phyloP scores from a whole-genome alignment of 306 rosid species.

The Acacia acuminata region DNA sequence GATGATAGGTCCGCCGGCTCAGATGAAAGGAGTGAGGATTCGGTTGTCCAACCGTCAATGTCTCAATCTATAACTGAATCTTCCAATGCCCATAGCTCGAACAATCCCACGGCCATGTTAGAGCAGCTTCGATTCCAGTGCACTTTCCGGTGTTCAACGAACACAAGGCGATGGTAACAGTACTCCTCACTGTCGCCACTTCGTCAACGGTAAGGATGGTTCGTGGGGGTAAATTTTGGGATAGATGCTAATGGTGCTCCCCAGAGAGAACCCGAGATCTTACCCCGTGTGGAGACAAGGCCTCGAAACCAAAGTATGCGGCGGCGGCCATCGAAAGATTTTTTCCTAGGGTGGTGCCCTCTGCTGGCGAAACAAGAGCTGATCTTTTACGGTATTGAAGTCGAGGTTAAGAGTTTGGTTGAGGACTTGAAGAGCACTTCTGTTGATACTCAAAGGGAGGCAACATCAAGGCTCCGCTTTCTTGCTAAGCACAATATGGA shows the following conservation, averaged over 20 bases:
- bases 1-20: conserved; percentile 68
- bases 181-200: conserved; percentile 52
- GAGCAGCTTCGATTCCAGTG: conserved; percentile 69
- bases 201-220: conserved; percentile 69
- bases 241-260: conserved; percentile 41
- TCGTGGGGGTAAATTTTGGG: conserved; percentile 66
- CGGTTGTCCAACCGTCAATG: conserved; percentile 53
- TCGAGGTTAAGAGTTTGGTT: conserved; percentile 69
- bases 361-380: conserved; percentile 61
- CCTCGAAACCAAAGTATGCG: conserved; percentile 65
- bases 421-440: conserved; percentile 69
- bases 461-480: conserved; percentile 71
- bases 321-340: conserved; percentile 73
- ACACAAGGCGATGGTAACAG: conserved; percentile 55
- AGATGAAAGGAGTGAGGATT: conserved; percentile 60
- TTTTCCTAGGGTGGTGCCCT: conserved; percentile 57
- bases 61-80: conserved; percentile 65
- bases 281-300: conserved; percentile 56
- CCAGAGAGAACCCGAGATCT: conserved; percentile 63
- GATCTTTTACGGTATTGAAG: conserved; percentile 80
- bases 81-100: conserved; percentile 49
- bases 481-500: conserved; percentile 89
- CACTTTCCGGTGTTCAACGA: conserved; percentile 55
- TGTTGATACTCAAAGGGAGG: conserved; percentile 71
- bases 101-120: conserved; percentile 58